A percentile compares a stretch with the other conserved stretches of the same genome.
These are phyloP conservation scores for Sungouiozyma ichnusensis DNA, from an alignment of 805 yeast genomes.

Conservation along the genomic window DNA sequence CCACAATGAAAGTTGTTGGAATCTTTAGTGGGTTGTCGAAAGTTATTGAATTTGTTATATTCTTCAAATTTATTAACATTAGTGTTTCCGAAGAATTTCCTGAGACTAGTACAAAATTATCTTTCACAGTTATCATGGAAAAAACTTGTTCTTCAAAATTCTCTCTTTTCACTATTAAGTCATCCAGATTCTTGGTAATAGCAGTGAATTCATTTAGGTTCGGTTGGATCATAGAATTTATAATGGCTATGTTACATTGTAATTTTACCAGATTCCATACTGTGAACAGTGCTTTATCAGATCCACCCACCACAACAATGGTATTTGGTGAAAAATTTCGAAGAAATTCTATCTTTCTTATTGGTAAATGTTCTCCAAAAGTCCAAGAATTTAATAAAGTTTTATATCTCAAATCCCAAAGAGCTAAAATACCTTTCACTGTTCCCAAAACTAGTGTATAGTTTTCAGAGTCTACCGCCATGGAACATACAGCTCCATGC, in stretches of 20 bases:
- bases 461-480: constrained; percentile 42
- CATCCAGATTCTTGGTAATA: constrained; percentile 6
- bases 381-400: constrained; percentile 52
- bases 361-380: constrained; percentile 40
- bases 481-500: constrained; percentile 57
- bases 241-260: constrained; percentile 41
- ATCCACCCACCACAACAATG: constrained; percentile 59
- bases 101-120: neutral
- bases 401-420: constrained; percentile 75
- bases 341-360: constrained; percentile 33
- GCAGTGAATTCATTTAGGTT: constrained; percentile 15
- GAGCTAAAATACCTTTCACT: constrained; percentile 53
- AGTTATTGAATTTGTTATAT: neutral
- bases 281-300: constrained; percentile 45
- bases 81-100: neutral
- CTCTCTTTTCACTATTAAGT: constrained; percentile 2
- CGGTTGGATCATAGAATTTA: constrained; percentile 17
- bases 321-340: constrained; percentile 24
- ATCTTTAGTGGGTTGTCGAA: neutral
- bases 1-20: neutral
- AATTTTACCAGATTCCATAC: constrained; percentile 67
- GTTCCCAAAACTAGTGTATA: constrained; percentile 73
- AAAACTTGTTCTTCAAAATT: neutral
- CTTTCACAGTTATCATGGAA: constrained; percentile 5
- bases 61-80: neutral